Percentiles rank a stretch among this genome's conserved stretches.
phyloP scores from a whole-genome alignment of 108 stramenopile species.

The Cylindrotheca closterium region DNA sequence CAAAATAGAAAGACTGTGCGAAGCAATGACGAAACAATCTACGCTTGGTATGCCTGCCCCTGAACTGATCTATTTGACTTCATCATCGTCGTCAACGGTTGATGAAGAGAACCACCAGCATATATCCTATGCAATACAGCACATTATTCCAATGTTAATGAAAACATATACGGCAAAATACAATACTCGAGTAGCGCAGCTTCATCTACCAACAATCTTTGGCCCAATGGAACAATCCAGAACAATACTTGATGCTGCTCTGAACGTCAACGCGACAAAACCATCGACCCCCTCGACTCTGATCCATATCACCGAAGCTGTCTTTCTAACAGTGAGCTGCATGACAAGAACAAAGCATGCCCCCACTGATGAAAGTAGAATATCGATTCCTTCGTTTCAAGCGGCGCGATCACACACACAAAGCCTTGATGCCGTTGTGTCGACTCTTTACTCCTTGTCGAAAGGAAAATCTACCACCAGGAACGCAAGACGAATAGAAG shows the following conservation, averaged over 20 bases:
- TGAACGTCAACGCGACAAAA: neutral
- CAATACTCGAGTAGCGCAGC: constrained; percentile 4
- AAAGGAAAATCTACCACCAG: too few species aligned
- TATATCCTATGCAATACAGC: neutral
- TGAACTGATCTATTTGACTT: constrained; percentile 13
- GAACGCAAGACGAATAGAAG: neutral
- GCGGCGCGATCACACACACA: constrained; percentile 7
- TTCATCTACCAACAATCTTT: constrained; percentile 22
- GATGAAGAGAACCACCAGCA: constrained; percentile 25
- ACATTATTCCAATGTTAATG: constrained; percentile 1
- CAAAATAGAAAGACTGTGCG: constrained; percentile 47
- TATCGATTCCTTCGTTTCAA: neutral
- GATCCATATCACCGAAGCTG: constrained; percentile 2
- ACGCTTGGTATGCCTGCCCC: neutral
- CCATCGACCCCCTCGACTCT: neutral
- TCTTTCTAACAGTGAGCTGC: neutral
- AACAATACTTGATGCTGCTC: neutral
- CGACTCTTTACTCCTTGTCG: neutral
- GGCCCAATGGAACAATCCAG: constrained; percentile 20
- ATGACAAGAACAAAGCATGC: neutral
- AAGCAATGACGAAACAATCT: constrained; percentile 7
- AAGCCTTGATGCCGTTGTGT: neutral
- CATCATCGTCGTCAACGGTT: constrained; percentile 3
- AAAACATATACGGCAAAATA: constrained; percentile 15
- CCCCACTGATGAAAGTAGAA: neutral